Conservation (phyloP, 129 eudicot species). For the Helichrysum umbraculigerum region DNA sequence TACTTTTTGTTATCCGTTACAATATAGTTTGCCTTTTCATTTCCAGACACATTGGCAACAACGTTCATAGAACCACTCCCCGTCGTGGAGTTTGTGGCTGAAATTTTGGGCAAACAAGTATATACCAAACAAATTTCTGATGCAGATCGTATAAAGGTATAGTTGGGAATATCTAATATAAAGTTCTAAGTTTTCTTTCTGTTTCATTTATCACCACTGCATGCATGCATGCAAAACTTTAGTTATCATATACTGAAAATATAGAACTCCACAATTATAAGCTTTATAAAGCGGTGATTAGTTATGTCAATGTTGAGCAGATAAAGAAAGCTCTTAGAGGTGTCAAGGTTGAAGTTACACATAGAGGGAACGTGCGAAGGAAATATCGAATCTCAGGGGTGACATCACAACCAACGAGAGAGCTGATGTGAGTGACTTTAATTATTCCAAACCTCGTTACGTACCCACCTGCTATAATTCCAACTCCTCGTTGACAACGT, state of each 20-base stretch:
- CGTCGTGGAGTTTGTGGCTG: constrained; percentile 70
- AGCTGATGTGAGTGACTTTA: constrained; percentile 51
- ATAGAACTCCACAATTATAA: background rate
- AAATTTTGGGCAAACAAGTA: constrained; percentile 67
- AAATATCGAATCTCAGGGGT: constrained; percentile 76
- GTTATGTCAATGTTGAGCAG: constrained; percentile 35
- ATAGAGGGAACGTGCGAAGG: constrained; percentile 65
- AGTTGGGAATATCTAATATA: background rate
- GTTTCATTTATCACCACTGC: background rate
- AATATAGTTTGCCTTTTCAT: background rate
- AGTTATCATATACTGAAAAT: background rate
- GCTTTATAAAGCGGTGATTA: background rate
- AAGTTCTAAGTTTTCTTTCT: background rate
- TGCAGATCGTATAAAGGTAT: constrained; percentile 74
- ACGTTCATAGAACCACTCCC: constrained; percentile 88
- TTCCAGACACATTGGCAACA: constrained; percentile 66
- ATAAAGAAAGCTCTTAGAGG: constrained; percentile 82
- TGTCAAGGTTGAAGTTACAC: constrained; percentile 85
- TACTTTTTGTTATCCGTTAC: background rate
- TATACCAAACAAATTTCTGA: constrained; percentile 63
- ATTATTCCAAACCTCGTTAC: background rate
- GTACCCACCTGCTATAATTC: background rate
- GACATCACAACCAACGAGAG: constrained; percentile 80
- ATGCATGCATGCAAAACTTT: background rate
- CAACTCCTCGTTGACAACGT: background rate